Evolutionary conservation across 2,329 filamentous ascomycete species (phyloP).

Genomic region (Penicillium italicum): DNA sequence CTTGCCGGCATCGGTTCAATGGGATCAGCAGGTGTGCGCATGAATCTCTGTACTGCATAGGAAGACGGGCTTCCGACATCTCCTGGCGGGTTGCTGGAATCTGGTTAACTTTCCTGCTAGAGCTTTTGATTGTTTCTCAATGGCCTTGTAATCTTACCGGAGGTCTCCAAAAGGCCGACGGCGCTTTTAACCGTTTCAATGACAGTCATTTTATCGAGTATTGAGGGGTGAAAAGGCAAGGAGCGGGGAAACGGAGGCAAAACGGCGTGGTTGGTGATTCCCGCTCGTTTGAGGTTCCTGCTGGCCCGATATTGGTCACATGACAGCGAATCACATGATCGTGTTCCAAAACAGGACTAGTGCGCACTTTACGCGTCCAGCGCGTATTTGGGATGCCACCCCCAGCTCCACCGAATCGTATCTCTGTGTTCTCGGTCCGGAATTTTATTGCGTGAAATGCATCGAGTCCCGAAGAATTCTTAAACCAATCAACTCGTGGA

Average conservation of each 20-base stretch:
- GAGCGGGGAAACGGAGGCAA: constrained; percentile 17
- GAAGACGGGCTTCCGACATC: constrained; percentile 87
- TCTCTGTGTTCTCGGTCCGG: constrained; percentile 26
- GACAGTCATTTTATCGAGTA: constrained; percentile 43
- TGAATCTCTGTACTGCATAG: constrained; percentile 87
- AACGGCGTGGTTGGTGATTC: constrained; percentile 28
- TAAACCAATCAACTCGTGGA: constrained; percentile 13
- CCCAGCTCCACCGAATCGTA: constrained; percentile 29
- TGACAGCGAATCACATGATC: constrained; percentile 20
- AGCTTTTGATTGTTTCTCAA: constrained; percentile 17
- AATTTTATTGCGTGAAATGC: constrained; percentile 16
- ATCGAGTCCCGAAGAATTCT: constrained; percentile 12
- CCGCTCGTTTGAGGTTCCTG: constrained; percentile 29
- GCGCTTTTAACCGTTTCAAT: constrained; percentile 48
- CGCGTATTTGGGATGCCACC: constrained; percentile 33
- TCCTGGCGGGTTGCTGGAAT: constrained; percentile 61
- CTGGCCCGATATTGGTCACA: constrained; percentile 22
- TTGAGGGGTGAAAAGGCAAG: constrained; percentile 15
- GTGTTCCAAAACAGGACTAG: constrained; percentile 13
- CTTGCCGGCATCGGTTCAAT: constrained; percentile 87
- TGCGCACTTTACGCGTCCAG: constrained; percentile 41
- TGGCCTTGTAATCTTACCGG: constrained; percentile 34
- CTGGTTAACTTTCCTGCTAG: constrained; percentile 16
- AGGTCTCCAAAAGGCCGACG: constrained; percentile 43
- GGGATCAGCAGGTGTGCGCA: constrained; percentile 94